phyloP scores from a whole-genome alignment of 75 land plant genomes.

The Cupressus sempervirens region DNA sequence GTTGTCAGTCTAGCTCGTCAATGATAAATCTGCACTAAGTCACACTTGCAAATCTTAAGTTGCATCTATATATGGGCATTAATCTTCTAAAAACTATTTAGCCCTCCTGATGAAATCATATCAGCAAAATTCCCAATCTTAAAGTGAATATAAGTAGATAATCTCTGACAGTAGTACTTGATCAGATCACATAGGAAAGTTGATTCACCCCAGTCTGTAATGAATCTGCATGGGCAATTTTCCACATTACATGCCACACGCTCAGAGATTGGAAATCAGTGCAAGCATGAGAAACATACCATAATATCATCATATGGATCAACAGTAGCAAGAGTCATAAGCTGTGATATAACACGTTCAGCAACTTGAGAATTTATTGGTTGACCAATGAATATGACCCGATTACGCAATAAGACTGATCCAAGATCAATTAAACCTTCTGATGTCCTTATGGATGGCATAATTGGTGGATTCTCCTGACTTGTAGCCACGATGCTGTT shows the following conservation, averaged over 20 bases:
- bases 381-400: constrained; percentile 86
- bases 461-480: constrained; percentile 72
- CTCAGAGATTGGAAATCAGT: background rate
- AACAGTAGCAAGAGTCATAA: constrained; percentile 77
- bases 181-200: background rate
- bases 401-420: constrained; percentile 68
- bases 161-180: background rate
- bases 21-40: background rate
- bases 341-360: constrained; percentile 90
- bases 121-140: background rate
- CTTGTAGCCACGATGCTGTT: constrained; percentile 49
- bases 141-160: background rate
- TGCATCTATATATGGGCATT: background rate
- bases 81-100: background rate
- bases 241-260: background rate
- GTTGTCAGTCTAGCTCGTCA: background rate
- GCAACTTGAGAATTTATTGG: constrained; percentile 81
- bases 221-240: background rate
- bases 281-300: constrained; percentile 33
- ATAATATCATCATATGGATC: constrained; percentile 85
- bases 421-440: constrained; percentile 74
- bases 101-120: background rate
- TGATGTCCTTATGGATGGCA: constrained; percentile 85
- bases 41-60: background rate
- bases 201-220: background rate